A percentile compares a stretch with the other conserved stretches of the same genome.
Conservation (phyloP, 2,329 filamentous ascomycete species). For the Xylariaceae sp. region DNA sequence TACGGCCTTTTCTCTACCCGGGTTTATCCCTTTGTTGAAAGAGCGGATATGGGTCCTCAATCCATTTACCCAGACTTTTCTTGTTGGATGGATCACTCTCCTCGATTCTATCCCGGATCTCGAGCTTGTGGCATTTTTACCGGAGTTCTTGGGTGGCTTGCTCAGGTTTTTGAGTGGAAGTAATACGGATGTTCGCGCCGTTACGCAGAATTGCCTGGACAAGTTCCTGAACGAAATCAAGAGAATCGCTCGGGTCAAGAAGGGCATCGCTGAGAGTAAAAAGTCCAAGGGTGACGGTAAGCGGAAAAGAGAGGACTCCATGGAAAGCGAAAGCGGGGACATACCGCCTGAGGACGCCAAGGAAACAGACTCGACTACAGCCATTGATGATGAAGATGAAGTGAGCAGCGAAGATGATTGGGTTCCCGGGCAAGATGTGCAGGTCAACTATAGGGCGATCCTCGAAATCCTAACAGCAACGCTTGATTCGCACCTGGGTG, state of each 20-base stretch:
- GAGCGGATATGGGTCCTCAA: constrained; percentile 93
- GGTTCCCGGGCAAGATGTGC: constrained; percentile 94
- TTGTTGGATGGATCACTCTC: constrained; percentile 92
- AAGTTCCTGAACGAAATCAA: constrained; percentile 91
- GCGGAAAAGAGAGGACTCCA: constrained; percentile 62
- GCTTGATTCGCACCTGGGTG: constrained; percentile 74
- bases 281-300: constrained; percentile 63
- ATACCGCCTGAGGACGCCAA: constrained; percentile 55
- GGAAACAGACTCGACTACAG: constrained; percentile 52
- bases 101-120: constrained; percentile 95
- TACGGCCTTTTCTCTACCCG: constrained; percentile 84
- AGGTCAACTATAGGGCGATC: constrained; percentile 88
- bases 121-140: constrained; percentile 86
- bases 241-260: constrained; percentile 87
- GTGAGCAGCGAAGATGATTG: constrained; percentile 79
- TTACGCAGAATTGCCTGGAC: constrained; percentile 82
- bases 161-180: constrained; percentile 89
- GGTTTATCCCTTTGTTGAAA: constrained; percentile 88
- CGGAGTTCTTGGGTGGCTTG: constrained; percentile 82
- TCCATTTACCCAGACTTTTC: constrained; percentile 88
- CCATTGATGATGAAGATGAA: constrained; percentile 49
- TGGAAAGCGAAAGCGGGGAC: constrained; percentile 58
- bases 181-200: constrained; percentile 89
- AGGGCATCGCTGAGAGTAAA: constrained; percentile 81
- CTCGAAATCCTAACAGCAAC: constrained; percentile 87